These are phyloP conservation scores for Hemisphaericaspora lyxosophila DNA, from an alignment of 1,139 yeast genomes.

Conservation along the genomic window DNA sequence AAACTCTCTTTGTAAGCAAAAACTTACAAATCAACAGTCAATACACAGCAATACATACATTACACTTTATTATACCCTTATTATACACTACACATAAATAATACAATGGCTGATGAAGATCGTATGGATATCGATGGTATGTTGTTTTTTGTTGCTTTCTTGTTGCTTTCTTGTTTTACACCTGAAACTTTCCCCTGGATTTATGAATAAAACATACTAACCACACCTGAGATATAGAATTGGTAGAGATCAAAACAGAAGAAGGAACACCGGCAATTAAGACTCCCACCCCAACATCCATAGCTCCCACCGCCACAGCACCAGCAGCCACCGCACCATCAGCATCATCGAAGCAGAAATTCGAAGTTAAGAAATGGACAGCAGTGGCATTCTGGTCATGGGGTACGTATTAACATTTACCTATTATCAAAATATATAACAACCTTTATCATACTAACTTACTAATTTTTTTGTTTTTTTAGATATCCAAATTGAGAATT, in stretches of 20 bases:
- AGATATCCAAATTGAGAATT: constrained; percentile 88
- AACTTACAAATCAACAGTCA: too few species aligned
- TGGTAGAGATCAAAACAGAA: constrained; percentile 1
- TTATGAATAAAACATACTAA: too few species aligned
- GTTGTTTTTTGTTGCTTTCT: too few species aligned
- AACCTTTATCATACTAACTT: constrained; percentile 32
- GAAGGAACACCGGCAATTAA: background rate
- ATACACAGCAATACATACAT: too few species aligned
- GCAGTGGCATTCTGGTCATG: constrained; percentile 99
- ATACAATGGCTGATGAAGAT: constrained; percentile 18
- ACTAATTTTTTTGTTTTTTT: too few species aligned
- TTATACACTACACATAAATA: constrained; percentile 26
- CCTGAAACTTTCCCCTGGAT: too few species aligned
- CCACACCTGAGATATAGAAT: too few species aligned
- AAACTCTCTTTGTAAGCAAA: too few species aligned
- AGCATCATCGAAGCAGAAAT: constrained; percentile 30
- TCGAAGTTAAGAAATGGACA: constrained; percentile 74
- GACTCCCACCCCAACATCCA: constrained; percentile 5
- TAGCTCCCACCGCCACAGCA: too few species aligned
- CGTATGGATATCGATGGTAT: constrained; percentile 16
- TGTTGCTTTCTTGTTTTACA: too few species aligned
- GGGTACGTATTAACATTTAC: constrained; percentile 65
- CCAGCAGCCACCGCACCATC: constrained; percentile 6
- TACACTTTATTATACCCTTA: too few species aligned
- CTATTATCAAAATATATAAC: too few species aligned